Conservation (phyloP, 768 basidiomycete genomes). For the Mycena galopus region DNA sequence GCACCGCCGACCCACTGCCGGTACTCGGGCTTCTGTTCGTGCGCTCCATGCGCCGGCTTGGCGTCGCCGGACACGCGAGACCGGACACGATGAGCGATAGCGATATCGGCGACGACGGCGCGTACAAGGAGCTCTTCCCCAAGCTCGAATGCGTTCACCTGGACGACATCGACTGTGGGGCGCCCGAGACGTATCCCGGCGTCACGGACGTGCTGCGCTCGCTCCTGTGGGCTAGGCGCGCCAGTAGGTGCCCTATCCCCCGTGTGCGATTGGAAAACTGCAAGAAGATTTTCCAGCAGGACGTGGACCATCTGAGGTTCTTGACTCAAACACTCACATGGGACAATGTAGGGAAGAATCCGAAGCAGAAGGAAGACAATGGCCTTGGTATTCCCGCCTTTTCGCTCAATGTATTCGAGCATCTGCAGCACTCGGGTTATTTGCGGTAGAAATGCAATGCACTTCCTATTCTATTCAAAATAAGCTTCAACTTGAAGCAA, state of each 20-base stretch:
- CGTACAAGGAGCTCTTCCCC: constrained; percentile 1
- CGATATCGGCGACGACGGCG: background rate
- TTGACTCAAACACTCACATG: too few species aligned
- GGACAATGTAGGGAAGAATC: too few species aligned
- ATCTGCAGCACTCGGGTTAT: too few species aligned
- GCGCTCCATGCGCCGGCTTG: background rate
- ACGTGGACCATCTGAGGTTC: too few species aligned
- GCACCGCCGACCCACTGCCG: background rate
- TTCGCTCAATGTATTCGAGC: too few species aligned
- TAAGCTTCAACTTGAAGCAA: too few species aligned
- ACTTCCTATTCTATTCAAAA: too few species aligned
- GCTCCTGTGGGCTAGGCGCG: constrained; percentile 15
- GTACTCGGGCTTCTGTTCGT: background rate
- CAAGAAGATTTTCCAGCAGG: too few species aligned
- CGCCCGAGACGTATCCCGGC: background rate
- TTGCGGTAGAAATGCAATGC: too few species aligned
- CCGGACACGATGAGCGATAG: too few species aligned
- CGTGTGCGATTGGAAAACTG: background rate
- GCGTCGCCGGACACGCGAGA: background rate
- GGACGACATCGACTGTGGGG: background rate
- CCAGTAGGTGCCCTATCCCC: background rate
- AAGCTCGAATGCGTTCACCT: background rate
- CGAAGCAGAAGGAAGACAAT: too few species aligned
- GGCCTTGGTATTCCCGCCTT: too few species aligned
- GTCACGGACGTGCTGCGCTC: constrained; percentile 1